phyloP scores from a whole-genome alignment of 2,329 filamentous ascomycete genomes.

The Colletotrichum theobromicola region DNA sequence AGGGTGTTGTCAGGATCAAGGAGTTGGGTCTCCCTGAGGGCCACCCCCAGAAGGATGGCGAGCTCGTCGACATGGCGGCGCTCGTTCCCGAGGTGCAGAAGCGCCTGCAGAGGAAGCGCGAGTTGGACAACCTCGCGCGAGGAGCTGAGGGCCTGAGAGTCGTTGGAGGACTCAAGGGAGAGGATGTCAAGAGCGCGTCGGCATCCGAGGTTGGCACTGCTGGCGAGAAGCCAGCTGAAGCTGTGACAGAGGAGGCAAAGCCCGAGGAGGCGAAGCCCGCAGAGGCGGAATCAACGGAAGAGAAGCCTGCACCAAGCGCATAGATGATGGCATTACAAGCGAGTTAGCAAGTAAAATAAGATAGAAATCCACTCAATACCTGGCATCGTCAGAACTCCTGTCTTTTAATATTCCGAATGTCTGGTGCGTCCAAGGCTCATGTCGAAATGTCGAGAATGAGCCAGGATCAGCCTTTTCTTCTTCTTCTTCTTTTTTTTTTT shows the following conservation, averaged over 20 bases:
- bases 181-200: conserved; percentile 35
- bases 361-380: not conserved
- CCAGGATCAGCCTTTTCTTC: too few relatives aligned
- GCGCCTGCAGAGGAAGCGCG: conserved; percentile 46
- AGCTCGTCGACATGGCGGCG: conserved; percentile 70
- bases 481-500: too few relatives aligned
- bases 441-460: not conserved
- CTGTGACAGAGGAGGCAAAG: not conserved
- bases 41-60: conserved; percentile 89
- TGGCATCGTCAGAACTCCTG: not conserved
- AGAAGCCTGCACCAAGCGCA: conserved; percentile 19
- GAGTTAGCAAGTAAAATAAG: not conserved
- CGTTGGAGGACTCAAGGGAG: conserved; percentile 50
- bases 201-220: conserved; percentile 21
- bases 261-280: not conserved
- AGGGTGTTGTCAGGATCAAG: conserved; percentile 89
- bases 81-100: conserved; percentile 68
- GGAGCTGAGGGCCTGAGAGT: conserved; percentile 51
- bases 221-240: conserved; percentile 3
- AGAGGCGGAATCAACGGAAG: conserved; percentile 7
- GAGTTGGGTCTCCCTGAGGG: conserved; percentile 74
- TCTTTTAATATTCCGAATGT: not conserved
- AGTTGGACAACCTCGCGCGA: conserved; percentile 47
- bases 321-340: not conserved
- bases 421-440: not conserved